Conservation (phyloP, 345 rosid genomes). For the Gossypium herbaceum region DNA sequence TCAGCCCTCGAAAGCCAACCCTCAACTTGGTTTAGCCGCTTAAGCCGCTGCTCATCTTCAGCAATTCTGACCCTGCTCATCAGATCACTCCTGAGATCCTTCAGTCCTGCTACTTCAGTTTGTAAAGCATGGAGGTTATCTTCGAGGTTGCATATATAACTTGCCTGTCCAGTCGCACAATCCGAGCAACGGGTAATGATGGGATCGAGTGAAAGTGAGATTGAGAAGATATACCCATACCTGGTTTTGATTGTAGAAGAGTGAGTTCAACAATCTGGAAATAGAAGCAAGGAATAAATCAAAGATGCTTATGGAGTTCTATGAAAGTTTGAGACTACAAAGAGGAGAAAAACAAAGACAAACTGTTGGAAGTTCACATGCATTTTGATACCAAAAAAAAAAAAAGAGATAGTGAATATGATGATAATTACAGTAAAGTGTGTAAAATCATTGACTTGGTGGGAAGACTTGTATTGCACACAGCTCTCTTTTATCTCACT, state of each 20-base stretch:
- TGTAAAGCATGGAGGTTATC: not conserved
- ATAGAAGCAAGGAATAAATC: too few relatives aligned
- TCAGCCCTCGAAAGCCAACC: constrained; percentile 10
- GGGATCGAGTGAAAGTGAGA: not conserved
- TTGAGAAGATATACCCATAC: not conserved
- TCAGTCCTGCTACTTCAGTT: not conserved
- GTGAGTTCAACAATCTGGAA: too few relatives aligned
- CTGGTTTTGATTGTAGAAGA: not conserved
- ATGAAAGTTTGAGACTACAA: too few relatives aligned
- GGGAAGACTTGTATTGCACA: too few relatives aligned
- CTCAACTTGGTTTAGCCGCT: not conserved
- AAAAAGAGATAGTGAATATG: too few relatives aligned
- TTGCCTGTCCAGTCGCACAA: not conserved
- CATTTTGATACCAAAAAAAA: too few relatives aligned
- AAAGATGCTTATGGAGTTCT: too few relatives aligned
- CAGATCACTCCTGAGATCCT: not conserved
- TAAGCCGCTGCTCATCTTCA: not conserved
- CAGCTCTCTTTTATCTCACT: too few relatives aligned
- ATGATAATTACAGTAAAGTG: too few relatives aligned
- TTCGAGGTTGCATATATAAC: not conserved
- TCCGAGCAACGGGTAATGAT: not conserved
- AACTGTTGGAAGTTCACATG: too few relatives aligned
- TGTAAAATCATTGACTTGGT: too few relatives aligned
- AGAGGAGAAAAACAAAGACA: too few relatives aligned
- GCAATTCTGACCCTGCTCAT: not conserved